These are phyloP conservation scores for Kuraishia ogatae DNA, from an alignment of 805 yeast species.

Conservation along the genomic window DNA sequence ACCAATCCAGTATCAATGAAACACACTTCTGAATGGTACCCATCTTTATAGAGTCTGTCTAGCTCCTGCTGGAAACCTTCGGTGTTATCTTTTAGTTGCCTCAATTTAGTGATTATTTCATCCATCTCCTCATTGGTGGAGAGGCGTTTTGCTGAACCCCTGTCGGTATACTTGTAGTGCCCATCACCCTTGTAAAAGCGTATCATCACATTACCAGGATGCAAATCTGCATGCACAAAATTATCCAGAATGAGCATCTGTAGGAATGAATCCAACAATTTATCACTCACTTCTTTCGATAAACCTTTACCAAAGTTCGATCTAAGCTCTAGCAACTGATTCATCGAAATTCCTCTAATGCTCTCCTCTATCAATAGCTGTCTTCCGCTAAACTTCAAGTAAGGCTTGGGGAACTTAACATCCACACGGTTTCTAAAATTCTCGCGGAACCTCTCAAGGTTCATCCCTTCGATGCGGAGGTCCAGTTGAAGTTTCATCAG, in stretches of 20 bases:
- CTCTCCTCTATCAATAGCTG: conserved; percentile 80
- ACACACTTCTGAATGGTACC: conserved; percentile 79
- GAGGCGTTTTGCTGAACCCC: conserved; percentile 23
- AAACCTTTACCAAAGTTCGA: conserved; percentile 36
- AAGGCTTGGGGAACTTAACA: conserved; percentile 77
- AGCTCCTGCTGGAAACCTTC: conserved; percentile 39
- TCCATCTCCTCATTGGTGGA: conserved; percentile 39
- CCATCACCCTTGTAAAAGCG: conserved; percentile 46
- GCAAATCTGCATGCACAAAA: conserved; percentile 93
- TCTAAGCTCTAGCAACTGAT: conserved; percentile 46
- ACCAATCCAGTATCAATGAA: conserved; percentile 91
- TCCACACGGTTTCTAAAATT: conserved; percentile 53
- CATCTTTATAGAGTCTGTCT: conserved; percentile 35
- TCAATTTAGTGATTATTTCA: conserved; percentile 31
- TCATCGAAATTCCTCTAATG: conserved; percentile 78
- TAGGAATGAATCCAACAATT: conserved; percentile 83
- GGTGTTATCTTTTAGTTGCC: conserved; percentile 24
- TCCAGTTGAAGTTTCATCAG: conserved; percentile 89
- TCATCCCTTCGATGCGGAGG: conserved; percentile 80
- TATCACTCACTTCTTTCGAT: conserved; percentile 65
- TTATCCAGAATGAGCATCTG: conserved; percentile 91
- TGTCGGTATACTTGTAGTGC: conserved; percentile 28
- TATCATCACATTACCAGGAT: conserved; percentile 90
- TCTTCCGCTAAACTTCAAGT: conserved; percentile 52
- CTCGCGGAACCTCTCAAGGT: conserved; percentile 59